Percentiles rank a stretch among this genome's conserved stretches.
These are phyloP conservation scores for Candida quercuum DNA, from an alignment of 805 yeast species.

Conservation along the genomic window DNA sequence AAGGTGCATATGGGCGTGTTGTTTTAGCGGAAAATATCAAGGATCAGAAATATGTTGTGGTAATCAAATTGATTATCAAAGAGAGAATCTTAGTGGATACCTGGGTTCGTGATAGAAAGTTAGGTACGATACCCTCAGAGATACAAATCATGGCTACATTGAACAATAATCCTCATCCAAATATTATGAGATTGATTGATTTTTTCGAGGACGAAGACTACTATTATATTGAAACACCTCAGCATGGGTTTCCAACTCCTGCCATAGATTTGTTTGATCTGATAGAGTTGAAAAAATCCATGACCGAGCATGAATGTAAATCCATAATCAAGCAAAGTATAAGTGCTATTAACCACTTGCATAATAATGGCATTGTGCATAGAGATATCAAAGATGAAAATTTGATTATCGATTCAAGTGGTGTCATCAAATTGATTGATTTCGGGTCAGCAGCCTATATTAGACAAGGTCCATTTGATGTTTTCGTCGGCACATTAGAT, in stretches of 20 bases:
- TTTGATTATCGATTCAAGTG: constrained; percentile 78
- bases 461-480: constrained; percentile 91
- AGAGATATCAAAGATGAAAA: constrained; percentile 95
- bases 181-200: constrained; percentile 79
- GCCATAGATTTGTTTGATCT: constrained; percentile 91
- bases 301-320: constrained; percentile 76
- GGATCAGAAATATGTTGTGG: constrained; percentile 60
- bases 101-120: constrained; percentile 88
- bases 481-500: constrained; percentile 95
- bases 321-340: constrained; percentile 75
- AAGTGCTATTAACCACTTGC: constrained; percentile 76
- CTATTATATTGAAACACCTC: constrained; percentile 87
- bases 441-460: constrained; percentile 94
- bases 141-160: constrained; percentile 88
- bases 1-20: constrained; percentile 96
- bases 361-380: constrained; percentile 82
- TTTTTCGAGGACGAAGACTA: constrained; percentile 89
- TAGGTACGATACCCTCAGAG: constrained; percentile 96
- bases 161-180: constrained; percentile 75
- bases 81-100: constrained; percentile 93
- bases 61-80: constrained; percentile 85
- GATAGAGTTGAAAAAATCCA: constrained; percentile 78
- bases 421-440: constrained; percentile 81
- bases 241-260: constrained; percentile 77
- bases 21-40: constrained; percentile 65